Evolutionary conservation across 2,329 filamentous ascomycete genomes (phyloP).

Genomic region (Ophiostoma tasmaniense): DNA sequence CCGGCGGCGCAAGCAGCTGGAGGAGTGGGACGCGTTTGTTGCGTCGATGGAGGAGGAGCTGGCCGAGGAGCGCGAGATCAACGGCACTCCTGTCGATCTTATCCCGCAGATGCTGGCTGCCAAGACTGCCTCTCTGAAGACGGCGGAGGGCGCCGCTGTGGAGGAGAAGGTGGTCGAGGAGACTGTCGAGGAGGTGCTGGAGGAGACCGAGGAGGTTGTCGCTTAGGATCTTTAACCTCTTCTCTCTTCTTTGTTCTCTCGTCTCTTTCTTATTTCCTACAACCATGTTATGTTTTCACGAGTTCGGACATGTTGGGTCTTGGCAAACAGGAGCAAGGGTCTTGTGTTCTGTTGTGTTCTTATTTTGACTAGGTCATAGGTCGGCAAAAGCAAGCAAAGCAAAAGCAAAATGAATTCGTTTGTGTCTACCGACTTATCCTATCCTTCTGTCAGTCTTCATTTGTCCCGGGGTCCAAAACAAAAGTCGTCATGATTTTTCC

Average conservation of each 20-base stretch:
- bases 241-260: not conserved
- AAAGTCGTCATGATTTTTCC: not conserved
- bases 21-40: slow-evolving; percentile 86
- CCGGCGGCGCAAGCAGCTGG: slow-evolving; percentile 68
- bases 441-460: not conserved
- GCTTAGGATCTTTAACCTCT: not conserved
- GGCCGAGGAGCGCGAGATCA: slow-evolving; percentile 58
- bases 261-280: not conserved
- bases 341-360: not conserved
- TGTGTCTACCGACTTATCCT: not conserved
- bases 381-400: not conserved
- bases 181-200: slow-evolving; percentile 72
- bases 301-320: not conserved
- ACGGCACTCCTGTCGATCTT: slow-evolving; percentile 58
- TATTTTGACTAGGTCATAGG: not conserved
- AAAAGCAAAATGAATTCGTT: not conserved
- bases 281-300: not conserved
- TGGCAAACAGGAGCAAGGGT: not conserved
- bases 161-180: slow-evolving; percentile 81
- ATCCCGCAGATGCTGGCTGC: slow-evolving; percentile 53
- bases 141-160: slow-evolving; percentile 63
- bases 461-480: not conserved
- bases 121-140: slow-evolving; percentile 44
- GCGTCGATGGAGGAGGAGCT: slow-evolving; percentile 63
- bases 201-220: slow-evolving; percentile 76